Base-by-base conservation (phyloP, 176 grass and related monocot species). In the Luzula sylvatica region DNA sequence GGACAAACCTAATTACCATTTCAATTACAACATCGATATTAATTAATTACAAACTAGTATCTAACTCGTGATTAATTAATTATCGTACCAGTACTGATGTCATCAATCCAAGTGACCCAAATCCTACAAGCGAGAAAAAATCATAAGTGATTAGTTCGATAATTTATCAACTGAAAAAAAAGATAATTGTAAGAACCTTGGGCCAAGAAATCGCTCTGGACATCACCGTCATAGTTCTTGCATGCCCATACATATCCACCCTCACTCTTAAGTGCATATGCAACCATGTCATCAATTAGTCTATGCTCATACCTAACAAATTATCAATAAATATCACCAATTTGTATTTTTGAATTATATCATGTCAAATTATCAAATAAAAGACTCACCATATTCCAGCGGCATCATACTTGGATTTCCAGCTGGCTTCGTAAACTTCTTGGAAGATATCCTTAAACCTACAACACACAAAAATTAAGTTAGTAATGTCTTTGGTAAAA, bases 381-480 rank as follows among this genome's bases (percentile, higher is more conserved):
- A 38, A 56, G 58, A 20, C 30, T 38, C 1, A 96, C 90, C 90
- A 96, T 66, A 96, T 96, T 62, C 77, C 85, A 15, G 85, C 84
- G 68, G 77, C 84, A 39, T 89, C 84, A 40, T 38, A 96, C 69
- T 89, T 89, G 14, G 80, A 76, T 76, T 89, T 89, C 90, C 90
- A 96, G n/a, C 42, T 68, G 42, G 81, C 71, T 70, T 96, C 90
- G 73, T 96, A 96, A 26, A 96, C 65, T 77, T 88, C 90, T 81
- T 96, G 84, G 81, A 96, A 96, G 49, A 96, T 96, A 46, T 89
- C 90, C 73, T 89, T 96, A 35, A 89, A 96, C 68, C 90, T 96
- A 40, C 58, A 65, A 56, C 30, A 18, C 46, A n/a, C 38, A 65
- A 76, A 14, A 45, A 82, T 38, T 7, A 67, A 48, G 2, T n/a